These are phyloP conservation scores for Penicillium malachiteum DNA, from an alignment of 495 filamentous ascomycete genomes.

Conservation along the genomic window DNA sequence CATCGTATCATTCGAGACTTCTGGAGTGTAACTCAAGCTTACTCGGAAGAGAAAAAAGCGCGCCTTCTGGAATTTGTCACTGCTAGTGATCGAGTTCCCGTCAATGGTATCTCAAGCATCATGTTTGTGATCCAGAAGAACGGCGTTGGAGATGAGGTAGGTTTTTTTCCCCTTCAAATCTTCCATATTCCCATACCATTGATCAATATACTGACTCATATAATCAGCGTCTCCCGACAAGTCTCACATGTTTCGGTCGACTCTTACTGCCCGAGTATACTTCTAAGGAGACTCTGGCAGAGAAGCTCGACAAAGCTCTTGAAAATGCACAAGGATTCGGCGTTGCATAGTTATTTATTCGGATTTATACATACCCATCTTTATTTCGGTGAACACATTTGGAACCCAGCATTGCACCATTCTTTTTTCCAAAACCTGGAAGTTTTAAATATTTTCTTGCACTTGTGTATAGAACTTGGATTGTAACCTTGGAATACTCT, in stretches of 20 bases:
- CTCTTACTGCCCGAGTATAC: slow-evolving; percentile 82
- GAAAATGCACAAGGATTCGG: slow-evolving; percentile 96
- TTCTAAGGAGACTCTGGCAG: slow-evolving; percentile 61
- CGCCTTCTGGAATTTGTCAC: slow-evolving; percentile 91
- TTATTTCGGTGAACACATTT: background rate
- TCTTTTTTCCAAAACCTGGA: background rate
- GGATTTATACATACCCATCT: slow-evolving; percentile 21
- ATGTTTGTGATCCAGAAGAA: slow-evolving; percentile 82
- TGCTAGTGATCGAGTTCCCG: slow-evolving; percentile 84
- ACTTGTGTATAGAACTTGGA: no score
- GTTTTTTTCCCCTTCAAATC: slow-evolving; percentile 8
- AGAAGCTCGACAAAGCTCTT: slow-evolving; percentile 76
- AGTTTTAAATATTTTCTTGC: background rate
- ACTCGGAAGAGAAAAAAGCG: slow-evolving; percentile 61
- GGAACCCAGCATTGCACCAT: background rate
- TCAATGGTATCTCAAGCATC: slow-evolving; percentile 74
- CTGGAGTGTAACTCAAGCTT: slow-evolving; percentile 73
- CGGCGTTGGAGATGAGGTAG: slow-evolving; percentile 60
- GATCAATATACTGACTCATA: slow-evolving; percentile 8
- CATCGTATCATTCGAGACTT: slow-evolving; percentile 73
- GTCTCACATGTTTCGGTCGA: slow-evolving; percentile 86
- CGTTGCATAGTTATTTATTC: slow-evolving; percentile 43
- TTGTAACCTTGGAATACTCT: no score
- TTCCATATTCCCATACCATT: background rate
- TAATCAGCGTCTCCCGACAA: slow-evolving; percentile 68